Evolutionary conservation across 352 stramenopile genomes (phyloP).

Genomic region (Globisporangium perplexum): DNA sequence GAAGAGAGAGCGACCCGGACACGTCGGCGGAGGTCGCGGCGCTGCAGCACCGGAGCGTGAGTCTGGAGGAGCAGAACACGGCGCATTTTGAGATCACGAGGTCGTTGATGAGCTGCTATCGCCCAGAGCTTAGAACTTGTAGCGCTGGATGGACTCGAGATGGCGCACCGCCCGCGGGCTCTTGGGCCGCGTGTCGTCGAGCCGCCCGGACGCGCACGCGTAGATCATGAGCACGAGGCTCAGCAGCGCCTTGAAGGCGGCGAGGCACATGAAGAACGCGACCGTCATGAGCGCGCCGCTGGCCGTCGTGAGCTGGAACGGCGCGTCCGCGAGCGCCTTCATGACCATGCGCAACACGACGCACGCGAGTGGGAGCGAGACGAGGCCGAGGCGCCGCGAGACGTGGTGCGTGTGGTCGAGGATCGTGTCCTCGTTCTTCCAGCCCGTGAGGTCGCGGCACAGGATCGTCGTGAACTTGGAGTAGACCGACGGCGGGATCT

Average conservation of each 20-base stretch:
- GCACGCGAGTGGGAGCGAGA: slow-evolving; percentile 93
- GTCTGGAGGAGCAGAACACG: too few relatives aligned
- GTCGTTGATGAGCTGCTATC: background rate
- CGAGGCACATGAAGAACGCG: slow-evolving; percentile 66
- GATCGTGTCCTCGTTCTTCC: slow-evolving; percentile 88
- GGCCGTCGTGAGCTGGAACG: slow-evolving; percentile 28
- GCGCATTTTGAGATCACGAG: too few relatives aligned
- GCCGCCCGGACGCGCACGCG: slow-evolving; percentile 48
- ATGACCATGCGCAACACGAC: slow-evolving; percentile 85
- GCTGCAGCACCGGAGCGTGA: too few relatives aligned
- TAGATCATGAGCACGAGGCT: slow-evolving; percentile 80
- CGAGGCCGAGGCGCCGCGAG: slow-evolving; percentile 90
- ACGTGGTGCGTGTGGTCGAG: slow-evolving; percentile 94
- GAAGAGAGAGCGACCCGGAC: too few relatives aligned
- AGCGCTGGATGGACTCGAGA: slow-evolving; percentile 57
- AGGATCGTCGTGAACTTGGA: slow-evolving; percentile 94
- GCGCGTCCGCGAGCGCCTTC: slow-evolving; percentile 48
- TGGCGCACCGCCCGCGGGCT: slow-evolving; percentile 52
- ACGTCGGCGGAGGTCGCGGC: too few relatives aligned
- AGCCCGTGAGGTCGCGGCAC: slow-evolving; percentile 92
- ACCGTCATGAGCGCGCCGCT: slow-evolving; percentile 43
- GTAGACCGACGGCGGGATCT: slow-evolving; percentile 92
- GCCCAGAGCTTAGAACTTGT: slow-evolving; percentile 19
- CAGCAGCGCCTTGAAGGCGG: slow-evolving; percentile 72
- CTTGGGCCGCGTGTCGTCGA: slow-evolving; percentile 66